These are phyloP conservation scores for Geotrichum cucujoidarum DNA, from an alignment of 1,139 yeast species.

Conservation along the genomic window DNA sequence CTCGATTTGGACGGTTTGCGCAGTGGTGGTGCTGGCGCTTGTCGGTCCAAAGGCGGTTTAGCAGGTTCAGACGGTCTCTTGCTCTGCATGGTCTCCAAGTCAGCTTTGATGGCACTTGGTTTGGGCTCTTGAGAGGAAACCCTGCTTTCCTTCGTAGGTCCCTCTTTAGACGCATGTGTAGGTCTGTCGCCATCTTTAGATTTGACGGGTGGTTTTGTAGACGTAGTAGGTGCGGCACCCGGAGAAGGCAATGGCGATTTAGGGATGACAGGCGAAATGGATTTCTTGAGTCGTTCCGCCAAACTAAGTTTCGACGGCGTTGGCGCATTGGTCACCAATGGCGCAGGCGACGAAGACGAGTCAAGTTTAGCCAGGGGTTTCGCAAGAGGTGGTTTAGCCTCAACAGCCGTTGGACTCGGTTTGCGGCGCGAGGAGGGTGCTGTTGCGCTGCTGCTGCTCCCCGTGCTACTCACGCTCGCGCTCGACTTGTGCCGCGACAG, in stretches of 20 bases:
- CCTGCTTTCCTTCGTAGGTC: background rate
- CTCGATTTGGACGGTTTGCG: too few species aligned
- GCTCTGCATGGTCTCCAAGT: background rate
- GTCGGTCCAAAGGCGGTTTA: too few species aligned
- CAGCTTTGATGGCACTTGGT: too few species aligned
- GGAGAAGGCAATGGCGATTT: background rate
- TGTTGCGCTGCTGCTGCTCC: background rate
- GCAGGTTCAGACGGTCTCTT: too few species aligned
- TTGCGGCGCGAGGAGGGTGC: slow-evolving; percentile 3
- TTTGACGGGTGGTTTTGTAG: background rate
- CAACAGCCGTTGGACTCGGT: slow-evolving; percentile 4
- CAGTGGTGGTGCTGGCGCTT: too few species aligned
- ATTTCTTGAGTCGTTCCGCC: slow-evolving; percentile 3
- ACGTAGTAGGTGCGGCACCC: background rate
- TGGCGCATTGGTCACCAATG: background rate
- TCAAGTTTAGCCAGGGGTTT: background rate
- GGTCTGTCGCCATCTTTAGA: background rate
- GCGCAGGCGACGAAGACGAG: background rate
- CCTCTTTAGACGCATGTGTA: background rate
- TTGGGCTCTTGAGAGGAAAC: background rate
- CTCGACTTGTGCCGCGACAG: background rate
- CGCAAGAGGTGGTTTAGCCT: background rate
- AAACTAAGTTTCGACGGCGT: background rate
- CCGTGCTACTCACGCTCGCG: background rate
- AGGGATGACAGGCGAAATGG: slow-evolving; percentile 3